Base-by-base conservation (phyloP, 2,329 filamentous ascomycete species). In the Sclerotinia borealis region DNA sequence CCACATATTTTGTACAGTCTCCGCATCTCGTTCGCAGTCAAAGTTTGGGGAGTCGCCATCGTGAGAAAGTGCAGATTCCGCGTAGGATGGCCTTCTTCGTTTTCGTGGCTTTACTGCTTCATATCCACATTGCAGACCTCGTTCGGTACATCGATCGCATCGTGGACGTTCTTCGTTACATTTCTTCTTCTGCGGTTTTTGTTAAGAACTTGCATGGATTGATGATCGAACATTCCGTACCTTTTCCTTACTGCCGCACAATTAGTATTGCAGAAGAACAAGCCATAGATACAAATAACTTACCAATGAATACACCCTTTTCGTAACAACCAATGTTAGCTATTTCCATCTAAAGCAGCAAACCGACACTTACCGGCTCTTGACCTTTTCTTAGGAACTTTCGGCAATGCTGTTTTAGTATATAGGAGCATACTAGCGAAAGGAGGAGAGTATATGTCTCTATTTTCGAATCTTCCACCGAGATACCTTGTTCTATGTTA, bases 371-470 rank as follows among this genome's bases (percentile, higher is more conserved):
- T 75, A 85, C 83, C 83, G 72, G 81, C 80, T 76, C 83, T 78
- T n/a, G 84, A 86, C 62, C 84, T 79, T 70, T 77, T 80, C 75
- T 85, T 86, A 37, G 83, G 83, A 50, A 79, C 76, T 74, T 85
- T 86, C n/a, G 83, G 81, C 52, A 79, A 74, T 64, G 83, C 83
- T 56, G 81, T 74, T 73, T 78, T 80, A n/a, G 83, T 84, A 71
- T 85, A 86, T 50, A 86, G 74, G 69, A 86, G 75, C 84, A 86
- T 85, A 7, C 22, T 72, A 60, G n/a, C 9, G 29, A 25, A 31
- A 19, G 8, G 8, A 34, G 29, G 15, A 25, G n/a, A 45, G 25
- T 45, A 56, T 43, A 45, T 29, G n/a, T 17, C 22, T 19, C 15
- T 45, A 17, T 13, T 27, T 45, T 25, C 29, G 19, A 34, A 56